phyloP scores from a whole-genome alignment of 345 rosid genomes.

The Eucalyptus microcorys region DNA sequence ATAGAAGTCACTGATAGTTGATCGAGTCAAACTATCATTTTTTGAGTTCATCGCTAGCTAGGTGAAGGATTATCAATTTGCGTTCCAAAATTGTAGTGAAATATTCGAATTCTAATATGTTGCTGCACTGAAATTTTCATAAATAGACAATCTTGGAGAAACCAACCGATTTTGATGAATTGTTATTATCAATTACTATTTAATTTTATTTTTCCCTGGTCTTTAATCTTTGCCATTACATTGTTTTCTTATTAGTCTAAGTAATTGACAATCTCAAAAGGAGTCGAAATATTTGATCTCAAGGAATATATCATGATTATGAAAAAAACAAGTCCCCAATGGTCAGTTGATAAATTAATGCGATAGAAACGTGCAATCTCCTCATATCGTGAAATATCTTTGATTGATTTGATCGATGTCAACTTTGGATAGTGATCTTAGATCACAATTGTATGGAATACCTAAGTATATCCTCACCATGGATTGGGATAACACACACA shows the following conservation, averaged over 20 bases:
- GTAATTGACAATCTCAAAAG: not conserved
- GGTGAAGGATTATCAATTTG: not conserved
- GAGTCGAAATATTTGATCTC: not conserved
- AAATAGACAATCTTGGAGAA: not conserved
- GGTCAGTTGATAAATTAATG: not conserved
- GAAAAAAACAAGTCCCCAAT: not conserved
- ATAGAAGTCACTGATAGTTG: not conserved
- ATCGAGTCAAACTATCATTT: not conserved
- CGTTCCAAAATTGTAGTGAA: not conserved
- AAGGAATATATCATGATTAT: not conserved
- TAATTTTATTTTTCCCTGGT: not conserved
- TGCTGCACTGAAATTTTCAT: not conserved
- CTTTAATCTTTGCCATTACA: not conserved
- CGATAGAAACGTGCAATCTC: not conserved
- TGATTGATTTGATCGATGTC: not conserved
- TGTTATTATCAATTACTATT: not conserved
- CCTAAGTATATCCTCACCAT: not conserved
- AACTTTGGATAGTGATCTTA: not conserved
- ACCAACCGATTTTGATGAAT: not conserved
- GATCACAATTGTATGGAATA: not conserved
- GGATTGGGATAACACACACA: not conserved
- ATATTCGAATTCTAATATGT: not conserved
- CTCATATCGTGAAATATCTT: not conserved
- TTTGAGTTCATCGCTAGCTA: not conserved
- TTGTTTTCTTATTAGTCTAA: not conserved